phyloP scores from a whole-genome alignment of 331 rosid genomes.

The Ulmus americana region DNA sequence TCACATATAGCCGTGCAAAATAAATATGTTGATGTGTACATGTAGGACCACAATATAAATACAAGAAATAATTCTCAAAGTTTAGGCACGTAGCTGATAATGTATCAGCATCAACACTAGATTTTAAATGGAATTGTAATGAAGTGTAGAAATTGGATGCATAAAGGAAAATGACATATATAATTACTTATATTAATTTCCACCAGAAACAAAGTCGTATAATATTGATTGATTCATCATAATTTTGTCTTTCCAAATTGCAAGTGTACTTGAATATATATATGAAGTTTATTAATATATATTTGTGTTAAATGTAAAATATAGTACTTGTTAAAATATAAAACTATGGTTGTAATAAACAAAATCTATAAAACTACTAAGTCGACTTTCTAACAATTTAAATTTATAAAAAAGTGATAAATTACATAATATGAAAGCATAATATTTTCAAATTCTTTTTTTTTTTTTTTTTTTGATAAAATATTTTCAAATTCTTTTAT shows the following conservation, averaged over 20 bases:
- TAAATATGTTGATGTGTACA: not conserved
- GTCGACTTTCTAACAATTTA: no score
- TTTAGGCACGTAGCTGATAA: not conserved
- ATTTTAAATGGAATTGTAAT: constrained; percentile 9
- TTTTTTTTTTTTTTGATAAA: no score
- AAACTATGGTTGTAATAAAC: no score
- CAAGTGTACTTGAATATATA: no score
- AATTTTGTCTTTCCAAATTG: not conserved
- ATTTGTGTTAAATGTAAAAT: no score
- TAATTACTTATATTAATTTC: not conserved
- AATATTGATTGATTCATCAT: not conserved
- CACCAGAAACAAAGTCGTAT: not conserved
- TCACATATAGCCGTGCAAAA: not conserved
- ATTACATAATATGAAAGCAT: no score
- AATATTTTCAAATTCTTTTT: no score
- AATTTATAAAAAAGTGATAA: no score
- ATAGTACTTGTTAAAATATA: no score
- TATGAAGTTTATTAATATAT: no score
- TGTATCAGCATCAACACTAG: not conserved
- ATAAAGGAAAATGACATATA: not conserved
- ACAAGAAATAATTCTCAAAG: not conserved
- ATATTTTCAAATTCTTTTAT: no score
- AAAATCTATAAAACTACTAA: no score
- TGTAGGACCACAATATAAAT: not conserved
- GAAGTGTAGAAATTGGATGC: constrained; percentile 1